These are phyloP conservation scores for Didymella glomerata DNA, from an alignment of 2,329 filamentous ascomycete species.

Conservation along the genomic window DNA sequence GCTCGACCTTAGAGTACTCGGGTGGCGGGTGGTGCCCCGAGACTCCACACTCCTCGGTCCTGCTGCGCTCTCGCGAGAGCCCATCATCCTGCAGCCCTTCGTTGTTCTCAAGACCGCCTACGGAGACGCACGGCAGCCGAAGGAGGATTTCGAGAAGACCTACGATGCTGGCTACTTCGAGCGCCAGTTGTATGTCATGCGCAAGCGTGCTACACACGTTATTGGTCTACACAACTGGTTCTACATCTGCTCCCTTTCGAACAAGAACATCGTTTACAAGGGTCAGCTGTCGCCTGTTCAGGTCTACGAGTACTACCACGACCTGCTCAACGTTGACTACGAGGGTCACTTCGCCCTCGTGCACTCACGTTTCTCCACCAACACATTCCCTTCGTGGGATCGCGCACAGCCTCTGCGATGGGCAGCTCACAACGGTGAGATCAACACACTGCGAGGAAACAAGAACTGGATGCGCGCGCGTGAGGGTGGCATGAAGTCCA, in stretches of 20 bases:
- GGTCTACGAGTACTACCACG: constrained; percentile 98
- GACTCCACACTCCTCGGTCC: constrained; percentile 94
- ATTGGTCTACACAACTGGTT: constrained; percentile 99
- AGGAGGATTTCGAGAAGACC: constrained; percentile 76
- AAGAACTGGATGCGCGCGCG: constrained; percentile 99
- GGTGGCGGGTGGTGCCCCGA: constrained; percentile 94
- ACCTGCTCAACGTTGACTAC: constrained; percentile 95
- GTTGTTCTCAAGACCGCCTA: constrained; percentile 88
- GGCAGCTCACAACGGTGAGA: constrained; percentile 98
- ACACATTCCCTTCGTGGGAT: constrained; percentile 98
- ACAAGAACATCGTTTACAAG: constrained; percentile 99
- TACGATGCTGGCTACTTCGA: constrained; percentile 91
- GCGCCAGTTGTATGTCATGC: constrained; percentile 89
- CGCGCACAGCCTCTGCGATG: constrained; percentile 94
- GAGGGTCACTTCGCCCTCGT: constrained; percentile 97
- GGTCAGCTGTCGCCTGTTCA: constrained; percentile 92
- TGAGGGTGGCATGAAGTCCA: constrained; percentile 92
- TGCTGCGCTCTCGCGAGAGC: constrained; percentile 91
- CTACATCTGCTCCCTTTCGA: constrained; percentile 94
- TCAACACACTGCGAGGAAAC: constrained; percentile 95
- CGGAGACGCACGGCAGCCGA: constrained; percentile 79
- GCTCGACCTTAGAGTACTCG: constrained; percentile 86
- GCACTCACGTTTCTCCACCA: constrained; percentile 96
- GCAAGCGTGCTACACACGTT: constrained; percentile 93
- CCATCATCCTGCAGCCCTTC: constrained; percentile 93